Evolutionary conservation across 2,329 filamentous ascomycete species (phyloP).

Genomic region (Dothiorella sarmentorum): DNA sequence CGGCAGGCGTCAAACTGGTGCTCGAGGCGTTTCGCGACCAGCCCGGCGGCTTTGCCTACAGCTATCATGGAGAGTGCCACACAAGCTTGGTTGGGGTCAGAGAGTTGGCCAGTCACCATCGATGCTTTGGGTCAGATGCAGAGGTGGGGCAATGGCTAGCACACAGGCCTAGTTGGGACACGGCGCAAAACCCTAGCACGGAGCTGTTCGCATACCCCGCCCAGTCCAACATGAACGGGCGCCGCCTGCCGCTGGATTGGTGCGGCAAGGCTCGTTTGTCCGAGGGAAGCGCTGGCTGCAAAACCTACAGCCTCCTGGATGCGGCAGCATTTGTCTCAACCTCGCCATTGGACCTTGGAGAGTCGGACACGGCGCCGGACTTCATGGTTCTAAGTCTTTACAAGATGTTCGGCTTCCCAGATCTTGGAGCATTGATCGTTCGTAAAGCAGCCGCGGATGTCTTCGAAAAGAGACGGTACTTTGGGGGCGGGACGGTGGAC

Average conservation of each 20-base stretch:
- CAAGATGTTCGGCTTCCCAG: slow-evolving; percentile 97
- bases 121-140: slow-evolving; percentile 62
- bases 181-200: slow-evolving; percentile 25
- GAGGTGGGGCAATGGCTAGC: slow-evolving; percentile 65
- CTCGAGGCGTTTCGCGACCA: slow-evolving; percentile 70
- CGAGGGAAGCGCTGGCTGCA: slow-evolving; percentile 29
- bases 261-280: slow-evolving; percentile 40
- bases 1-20: slow-evolving; percentile 84
- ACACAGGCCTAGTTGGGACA: slow-evolving; percentile 27
- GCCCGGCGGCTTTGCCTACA: slow-evolving; percentile 72
- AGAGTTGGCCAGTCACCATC: slow-evolving; percentile 61
- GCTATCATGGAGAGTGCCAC: slow-evolving; percentile 79
- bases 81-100: slow-evolving; percentile 82
- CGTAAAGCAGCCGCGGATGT: slow-evolving; percentile 64
- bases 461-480: slow-evolving; percentile 70
- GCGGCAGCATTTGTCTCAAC: slow-evolving; percentile 80
- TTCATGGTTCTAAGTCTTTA: slow-evolving; percentile 88
- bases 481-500: slow-evolving; percentile 92
- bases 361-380: slow-evolving; percentile 64
- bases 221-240: slow-evolving; percentile 90
- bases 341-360: slow-evolving; percentile 66
- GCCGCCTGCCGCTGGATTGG: slow-evolving; percentile 71
- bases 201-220: slow-evolving; percentile 76
- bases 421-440: slow-evolving; percentile 81
- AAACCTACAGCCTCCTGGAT: slow-evolving; percentile 70